Evolutionary conservation across 2,329 filamentous ascomycete genomes (phyloP), one percentile per base, ranked within the genome.

Genomic region (Coniochaeta hoffmannii): DNA sequence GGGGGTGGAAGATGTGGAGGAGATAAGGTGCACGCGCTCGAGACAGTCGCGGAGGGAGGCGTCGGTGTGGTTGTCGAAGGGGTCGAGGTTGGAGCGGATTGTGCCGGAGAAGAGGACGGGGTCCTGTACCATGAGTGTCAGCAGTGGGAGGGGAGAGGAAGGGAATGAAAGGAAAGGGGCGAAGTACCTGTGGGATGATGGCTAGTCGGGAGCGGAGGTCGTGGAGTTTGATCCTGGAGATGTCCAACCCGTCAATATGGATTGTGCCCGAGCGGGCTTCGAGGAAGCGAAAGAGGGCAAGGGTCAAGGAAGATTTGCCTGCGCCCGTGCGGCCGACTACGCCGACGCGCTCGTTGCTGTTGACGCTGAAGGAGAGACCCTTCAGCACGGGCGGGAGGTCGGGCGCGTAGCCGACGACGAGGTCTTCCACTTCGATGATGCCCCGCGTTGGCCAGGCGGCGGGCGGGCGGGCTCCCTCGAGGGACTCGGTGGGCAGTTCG

Each of bases 51-150:
- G 78, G 3, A 94, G 80, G 63, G 88, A 85, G 1, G 73, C 75
- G 60, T 93, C 88, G 1, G 76, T 79, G 64, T 89, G 82, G 57
- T 88, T 76, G 55, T 86, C 76, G 62, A 92, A 91, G 0, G 89
- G 86, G 64, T 94, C 89, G 4, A 94, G 77, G 63, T 93, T 93
- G 44, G 79, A 83, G 41, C 89, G 79, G 19, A 94, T 75, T 0
- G 88, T 91, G 22, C 90, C 89, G 1, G 86, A 89, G 71, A 94
- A 93, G 7, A 94, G 77, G 1, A 92, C 88, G 0, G 89, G 89
- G 61, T 93, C 89, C 71, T 91, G 61, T 24, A 24, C n/a, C n/a
- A n/a, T n/a, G n/a, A 41, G 19, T 8, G 36, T 32, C 12, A 34
- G 30, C 12, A 52, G 15, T 7, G 3, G 22, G 34, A 1, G 14